These are phyloP conservation scores for Rhytidhysteron rufulum DNA, from an alignment of 2,329 filamentous ascomycete genomes.

Conservation along the genomic window DNA sequence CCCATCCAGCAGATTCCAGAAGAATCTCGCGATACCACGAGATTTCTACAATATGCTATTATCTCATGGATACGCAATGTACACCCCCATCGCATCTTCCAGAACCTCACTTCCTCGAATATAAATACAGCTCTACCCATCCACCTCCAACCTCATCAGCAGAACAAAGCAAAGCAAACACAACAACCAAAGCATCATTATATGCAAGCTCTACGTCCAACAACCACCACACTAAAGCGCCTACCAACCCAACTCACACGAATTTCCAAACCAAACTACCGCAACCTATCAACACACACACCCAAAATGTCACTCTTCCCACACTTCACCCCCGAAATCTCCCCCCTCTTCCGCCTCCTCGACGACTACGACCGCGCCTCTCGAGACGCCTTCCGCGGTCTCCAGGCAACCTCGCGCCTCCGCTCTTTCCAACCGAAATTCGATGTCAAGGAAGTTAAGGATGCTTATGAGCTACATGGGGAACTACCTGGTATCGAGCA, in stretches of 20 bases:
- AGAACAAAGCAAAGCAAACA: slow-evolving; percentile 15
- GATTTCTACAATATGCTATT: slow-evolving; percentile 2
- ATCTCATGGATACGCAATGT: too few species aligned
- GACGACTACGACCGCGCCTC: slow-evolving; percentile 42
- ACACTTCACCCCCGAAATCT: slow-evolving; percentile 38
- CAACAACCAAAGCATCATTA: slow-evolving; percentile 12
- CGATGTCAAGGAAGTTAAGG: slow-evolving; percentile 67
- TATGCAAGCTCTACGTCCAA: slow-evolving; percentile 37
- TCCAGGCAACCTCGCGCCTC: slow-evolving; percentile 25
- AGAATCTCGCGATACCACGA: not conserved
- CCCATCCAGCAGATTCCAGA: not conserved
- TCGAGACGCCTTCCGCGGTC: slow-evolving; percentile 23
- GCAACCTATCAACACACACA: slow-evolving; percentile 5
- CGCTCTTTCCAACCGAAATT: slow-evolving; percentile 71
- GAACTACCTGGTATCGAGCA: slow-evolving; percentile 74
- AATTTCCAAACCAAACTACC: slow-evolving; percentile 24
- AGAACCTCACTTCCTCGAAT: slow-evolving; percentile 17
- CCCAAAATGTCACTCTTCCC: slow-evolving; percentile 41
- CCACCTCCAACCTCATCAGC: slow-evolving; percentile 15
- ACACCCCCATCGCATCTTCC: slow-evolving; percentile 20
- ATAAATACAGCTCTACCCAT: slow-evolving; percentile 22
- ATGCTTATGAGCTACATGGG: slow-evolving; percentile 71
- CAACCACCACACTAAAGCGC: slow-evolving; percentile 22
- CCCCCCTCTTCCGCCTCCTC: slow-evolving; percentile 45
- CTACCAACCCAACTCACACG: slow-evolving; percentile 27